Evolutionary conservation across 2,329 filamentous ascomycete species (phyloP), one percentile per base, ranked within the genome.

Genomic region (Penicillium oxalicum): DNA sequence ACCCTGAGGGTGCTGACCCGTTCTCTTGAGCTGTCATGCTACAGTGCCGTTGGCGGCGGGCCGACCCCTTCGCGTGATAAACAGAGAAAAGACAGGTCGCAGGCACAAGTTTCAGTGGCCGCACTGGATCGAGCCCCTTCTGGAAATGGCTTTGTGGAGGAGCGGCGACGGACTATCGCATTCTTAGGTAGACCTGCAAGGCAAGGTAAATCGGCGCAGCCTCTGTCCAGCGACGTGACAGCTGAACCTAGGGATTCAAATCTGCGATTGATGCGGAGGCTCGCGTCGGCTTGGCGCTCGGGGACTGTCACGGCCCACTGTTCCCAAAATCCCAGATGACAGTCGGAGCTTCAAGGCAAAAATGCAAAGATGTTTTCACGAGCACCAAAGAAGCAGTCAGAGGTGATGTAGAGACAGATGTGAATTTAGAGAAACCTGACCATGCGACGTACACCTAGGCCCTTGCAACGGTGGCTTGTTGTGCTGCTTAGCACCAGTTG

Each of bases 1-100:
- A 51, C 8, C 61, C 60, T 28, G 43, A 11, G 40, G 54, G 40
- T 26, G 49, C 54, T 48, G 61, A 53, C 13, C 61, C 65, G 51
- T 63, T 67, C 41, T 64, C 59, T 43, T 54, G 34, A 36, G 54
- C 53, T 42, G 53, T 55, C 60, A 66, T 64, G 40, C 45, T 65
- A 47, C 11, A 45, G 36, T 54, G 45, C 49, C 42, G 42, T 32
- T 50, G 45, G 49, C 50, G 43, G 24, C 47, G 45, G 52, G 52
- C 45, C 42, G 40, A 47, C 49, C 37, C 46, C 46, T 45, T 44
- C 36, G 36, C 43, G 36, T 42, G 44, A 44, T 26, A 44, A 40
- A 43, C 7, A 32, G 7, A 32, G 29, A 32, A 11, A 32, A 11
- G 8, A 32, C 4, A 7, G 4, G 44, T 40, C 40, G 40, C 40